These are phyloP conservation scores for Phoma sp. DNA, from an alignment of 2,329 filamentous ascomycete genomes.

Conservation along the genomic window DNA sequence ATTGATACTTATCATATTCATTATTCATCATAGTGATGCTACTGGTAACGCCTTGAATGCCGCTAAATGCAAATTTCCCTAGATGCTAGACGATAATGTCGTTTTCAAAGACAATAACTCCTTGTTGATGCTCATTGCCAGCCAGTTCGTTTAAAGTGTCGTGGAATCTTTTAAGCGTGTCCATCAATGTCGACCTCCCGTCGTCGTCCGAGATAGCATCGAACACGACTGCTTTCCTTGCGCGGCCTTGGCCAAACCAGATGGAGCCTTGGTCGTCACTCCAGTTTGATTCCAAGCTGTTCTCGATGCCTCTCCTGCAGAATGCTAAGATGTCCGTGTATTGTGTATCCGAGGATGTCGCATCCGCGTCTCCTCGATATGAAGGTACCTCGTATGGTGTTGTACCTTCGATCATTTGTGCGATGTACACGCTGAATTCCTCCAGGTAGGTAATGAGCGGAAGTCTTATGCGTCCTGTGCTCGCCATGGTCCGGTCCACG, in stretches of 20 bases:
- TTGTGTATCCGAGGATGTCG: background rate
- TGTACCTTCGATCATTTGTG: slow-evolving; percentile 32
- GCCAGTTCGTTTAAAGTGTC: background rate
- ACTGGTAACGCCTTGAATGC: slow-evolving; percentile 26
- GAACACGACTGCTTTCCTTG: slow-evolving; percentile 54
- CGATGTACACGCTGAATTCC: slow-evolving; percentile 48
- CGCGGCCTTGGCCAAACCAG: slow-evolving; percentile 56
- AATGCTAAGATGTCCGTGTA: slow-evolving; percentile 33
- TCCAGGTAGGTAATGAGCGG: slow-evolving; percentile 50
- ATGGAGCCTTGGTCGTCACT: slow-evolving; percentile 45
- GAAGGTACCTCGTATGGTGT: slow-evolving; percentile 23
- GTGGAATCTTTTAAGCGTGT: slow-evolving; percentile 22
- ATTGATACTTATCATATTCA: background rate
- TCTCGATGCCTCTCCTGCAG: slow-evolving; percentile 52
- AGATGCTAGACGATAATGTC: slow-evolving; percentile 25
- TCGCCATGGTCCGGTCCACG: slow-evolving; percentile 37
- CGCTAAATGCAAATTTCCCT: slow-evolving; percentile 21
- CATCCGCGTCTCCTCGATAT: slow-evolving; percentile 23
- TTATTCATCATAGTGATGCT: background rate
- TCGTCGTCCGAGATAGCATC: slow-evolving; percentile 42
- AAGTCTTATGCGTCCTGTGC: slow-evolving; percentile 20
- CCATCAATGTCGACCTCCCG: slow-evolving; percentile 32
- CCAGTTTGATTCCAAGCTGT: slow-evolving; percentile 58
- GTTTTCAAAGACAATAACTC: background rate
- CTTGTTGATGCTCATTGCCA: background rate